Evolutionary conservation across 164 flowering plant genomes (phyloP), one percentile per base, ranked within the genome.

Genomic region (Tetracentron sinense): DNA sequence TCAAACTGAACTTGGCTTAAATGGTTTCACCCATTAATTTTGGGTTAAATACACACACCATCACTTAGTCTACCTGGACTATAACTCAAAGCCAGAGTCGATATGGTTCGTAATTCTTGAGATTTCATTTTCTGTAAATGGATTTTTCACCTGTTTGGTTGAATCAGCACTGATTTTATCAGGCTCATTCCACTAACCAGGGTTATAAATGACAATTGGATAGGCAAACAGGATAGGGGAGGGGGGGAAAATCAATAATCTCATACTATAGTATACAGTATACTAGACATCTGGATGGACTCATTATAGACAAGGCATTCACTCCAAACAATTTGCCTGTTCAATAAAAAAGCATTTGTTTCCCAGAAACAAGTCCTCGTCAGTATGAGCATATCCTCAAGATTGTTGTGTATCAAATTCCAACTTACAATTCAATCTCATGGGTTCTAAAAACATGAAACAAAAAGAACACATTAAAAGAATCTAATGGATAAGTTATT

Each of bases 81-180:
- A 81, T 52, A 94, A 61, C 79, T 94, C 95, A 76, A 94, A 89
- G 42, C 98, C 97, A 71, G 90, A 83, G 74, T 94, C 97, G 65
- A 94, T 86, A 70, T 94, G 90, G 67, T 94, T 94, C 0, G 98
- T 94, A 54, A 94, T 94, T 58, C 96, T 97, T 69, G 90, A 94
- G 42, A 90, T 65, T 64, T 75, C 96, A 75, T 75, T 66, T 67
- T 75, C 95, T 78, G 90, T 97, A 60, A 86, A 75, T 20, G 97
- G 97, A 70, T 90, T 94, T 79, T 89, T 80, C 64, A 94, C 98
- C 98, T 94, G 81, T 68, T 63, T 50, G 49, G 58, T 27, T 59
- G 29, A 66, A 66, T 65, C 42, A 74, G 52, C 54, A 59, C 29
- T 16, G 46, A 48, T 12, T 26, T 49, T 26, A 51, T 59, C 58